phyloP scores from a whole-genome alignment of 192 early-diverging fungal species.

The Spinellus fusiger region DNA sequence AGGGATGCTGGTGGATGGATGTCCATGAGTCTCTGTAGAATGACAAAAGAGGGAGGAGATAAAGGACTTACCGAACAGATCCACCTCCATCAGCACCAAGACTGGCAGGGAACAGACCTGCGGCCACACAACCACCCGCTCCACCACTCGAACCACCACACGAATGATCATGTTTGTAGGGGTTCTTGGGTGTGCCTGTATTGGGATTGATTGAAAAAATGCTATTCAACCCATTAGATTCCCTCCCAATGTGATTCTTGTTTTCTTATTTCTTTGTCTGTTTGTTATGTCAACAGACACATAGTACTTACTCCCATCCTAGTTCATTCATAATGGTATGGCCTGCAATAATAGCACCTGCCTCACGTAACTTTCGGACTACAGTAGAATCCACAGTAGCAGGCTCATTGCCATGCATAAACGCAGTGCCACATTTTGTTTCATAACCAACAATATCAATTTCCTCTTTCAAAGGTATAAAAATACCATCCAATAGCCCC shows the following conservation, averaged over 20 bases:
- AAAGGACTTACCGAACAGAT: constrained; percentile 39
- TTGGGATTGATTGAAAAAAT: constrained; percentile 61
- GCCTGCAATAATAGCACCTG: constrained; percentile 63
- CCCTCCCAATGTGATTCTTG: background rate
- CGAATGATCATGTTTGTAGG: constrained; percentile 47
- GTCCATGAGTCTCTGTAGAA: background rate
- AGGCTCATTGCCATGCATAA: constrained; percentile 45
- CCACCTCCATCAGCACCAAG: constrained; percentile 73
- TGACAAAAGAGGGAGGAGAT: background rate
- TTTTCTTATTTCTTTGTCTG: no score
- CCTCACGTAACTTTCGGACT: constrained; percentile 42
- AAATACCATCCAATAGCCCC: constrained; percentile 67
- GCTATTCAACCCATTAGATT: constrained; percentile 5
- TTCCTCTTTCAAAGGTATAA: constrained; percentile 73
- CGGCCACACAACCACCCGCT: constrained; percentile 51
- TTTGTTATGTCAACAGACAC: no score
- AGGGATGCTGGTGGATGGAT: constrained; percentile 44
- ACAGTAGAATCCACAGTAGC: constrained; percentile 44
- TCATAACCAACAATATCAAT: constrained; percentile 50
- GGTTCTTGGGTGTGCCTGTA: constrained; percentile 56
- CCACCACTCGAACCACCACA: constrained; percentile 74
- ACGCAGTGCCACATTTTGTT: constrained; percentile 52
- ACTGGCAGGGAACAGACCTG: constrained; percentile 60
- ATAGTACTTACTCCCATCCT: constrained; percentile 42
- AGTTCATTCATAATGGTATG: constrained; percentile 73